A percentile compares a stretch with the other conserved stretches of the same genome.
These are phyloP conservation scores for Pelargonium fulgidum DNA, from an alignment of 441 rosid species.

Conservation along the genomic window DNA sequence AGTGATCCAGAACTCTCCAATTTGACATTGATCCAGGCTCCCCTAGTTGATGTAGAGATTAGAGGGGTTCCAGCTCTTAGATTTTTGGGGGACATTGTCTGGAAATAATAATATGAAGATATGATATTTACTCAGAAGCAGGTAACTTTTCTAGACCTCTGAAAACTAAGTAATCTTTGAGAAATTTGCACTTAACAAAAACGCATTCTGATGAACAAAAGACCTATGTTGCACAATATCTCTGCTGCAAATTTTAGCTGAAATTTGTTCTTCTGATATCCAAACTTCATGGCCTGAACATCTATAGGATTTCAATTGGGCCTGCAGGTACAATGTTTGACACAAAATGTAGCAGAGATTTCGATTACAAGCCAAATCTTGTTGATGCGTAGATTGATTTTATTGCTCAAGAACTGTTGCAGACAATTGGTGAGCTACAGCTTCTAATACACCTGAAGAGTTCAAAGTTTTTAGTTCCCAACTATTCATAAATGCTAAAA, in stretches of 20 bases:
- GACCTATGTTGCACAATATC: background rate
- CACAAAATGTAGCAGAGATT: background rate
- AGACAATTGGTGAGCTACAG: too few species aligned
- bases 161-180: background rate
- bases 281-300: background rate
- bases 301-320: background rate
- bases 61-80: slow-evolving; percentile 93
- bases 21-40: slow-evolving; percentile 65
- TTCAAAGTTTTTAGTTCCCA: background rate
- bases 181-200: background rate
- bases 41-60: slow-evolving; percentile 87
- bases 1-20: slow-evolving; percentile 69
- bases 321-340: background rate
- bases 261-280: background rate
- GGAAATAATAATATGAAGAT: slow-evolving; percentile 49
- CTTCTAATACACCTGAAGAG: background rate
- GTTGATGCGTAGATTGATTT: background rate
- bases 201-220: background rate
- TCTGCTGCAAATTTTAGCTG: background rate
- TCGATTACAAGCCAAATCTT: background rate
- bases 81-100: slow-evolving; percentile 75
- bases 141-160: background rate
- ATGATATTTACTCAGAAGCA: background rate
- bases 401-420: background rate
- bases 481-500: background rate